A percentile compares a stretch with the other conserved stretches of the same genome.
phyloP scores from a whole-genome alignment of 1,284 basidiomycete genomes.

The Boletus semigastroideus region DNA sequence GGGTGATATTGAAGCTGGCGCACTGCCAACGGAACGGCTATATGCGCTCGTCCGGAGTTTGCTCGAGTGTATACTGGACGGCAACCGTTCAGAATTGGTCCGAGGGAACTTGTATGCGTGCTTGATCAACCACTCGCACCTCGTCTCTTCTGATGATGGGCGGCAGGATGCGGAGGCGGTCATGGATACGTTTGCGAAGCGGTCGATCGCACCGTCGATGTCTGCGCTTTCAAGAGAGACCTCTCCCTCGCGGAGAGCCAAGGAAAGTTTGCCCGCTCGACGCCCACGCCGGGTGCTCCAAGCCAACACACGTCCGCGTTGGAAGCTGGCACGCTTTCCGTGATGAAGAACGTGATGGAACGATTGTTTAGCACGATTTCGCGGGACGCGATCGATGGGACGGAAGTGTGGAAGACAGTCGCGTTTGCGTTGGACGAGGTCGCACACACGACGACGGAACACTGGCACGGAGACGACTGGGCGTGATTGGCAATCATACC shows the following conservation, averaged over 20 bases:
- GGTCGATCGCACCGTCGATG: slow-evolving; percentile 28
- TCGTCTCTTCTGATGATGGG: slow-evolving; percentile 44
- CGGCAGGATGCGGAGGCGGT: slow-evolving; percentile 6
- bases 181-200: slow-evolving; percentile 6
- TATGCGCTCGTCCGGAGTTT: slow-evolving; percentile 65
- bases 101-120: slow-evolving; percentile 96
- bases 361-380: slow-evolving; percentile 77
- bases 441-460: slow-evolving; percentile 1
- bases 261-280: slow-evolving; percentile 27
- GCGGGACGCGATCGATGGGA: slow-evolving; percentile 90
- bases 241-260: slow-evolving; percentile 37
- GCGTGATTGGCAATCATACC: slow-evolving; percentile 56
- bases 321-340: slow-evolving; percentile 59
- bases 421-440: slow-evolving; percentile 43
- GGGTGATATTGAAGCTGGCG: too few relatives aligned
- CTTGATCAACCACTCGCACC: slow-evolving; percentile 85
- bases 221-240: slow-evolving; percentile 43
- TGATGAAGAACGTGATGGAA: slow-evolving; percentile 69
- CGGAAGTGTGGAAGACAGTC: slow-evolving; percentile 95
- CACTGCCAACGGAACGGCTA: too few relatives aligned
- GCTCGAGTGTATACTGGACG: slow-evolving; percentile 75
- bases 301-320: slow-evolving; percentile 40
- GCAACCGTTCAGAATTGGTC: slow-evolving; percentile 82
- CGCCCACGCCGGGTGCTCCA: slow-evolving; percentile 26
- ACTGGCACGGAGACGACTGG: slow-evolving; percentile 39